A percentile compares a stretch with the other conserved stretches of the same genome.
Conservation (phyloP, 768 basidiomycete genomes). For the Polyporus arcularius region DNA sequence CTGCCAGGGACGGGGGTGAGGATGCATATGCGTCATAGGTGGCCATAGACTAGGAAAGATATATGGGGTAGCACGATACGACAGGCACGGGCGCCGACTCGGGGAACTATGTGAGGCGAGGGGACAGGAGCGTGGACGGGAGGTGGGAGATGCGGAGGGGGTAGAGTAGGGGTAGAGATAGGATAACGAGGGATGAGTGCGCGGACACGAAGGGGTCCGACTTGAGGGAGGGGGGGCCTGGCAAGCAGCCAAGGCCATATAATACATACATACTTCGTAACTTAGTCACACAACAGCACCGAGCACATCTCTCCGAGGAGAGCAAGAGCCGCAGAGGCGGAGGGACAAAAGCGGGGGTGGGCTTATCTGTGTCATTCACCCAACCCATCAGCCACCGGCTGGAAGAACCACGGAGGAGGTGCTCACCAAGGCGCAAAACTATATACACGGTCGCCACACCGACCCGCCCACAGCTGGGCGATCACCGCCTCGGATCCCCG, state of each 20-base stretch:
- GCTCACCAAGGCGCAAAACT: constrained; percentile 9
- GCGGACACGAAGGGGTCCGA: background rate
- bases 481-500: background rate
- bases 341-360: constrained; percentile 1
- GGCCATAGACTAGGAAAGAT: background rate
- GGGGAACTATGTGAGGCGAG: background rate
- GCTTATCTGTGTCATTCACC: background rate
- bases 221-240: background rate
- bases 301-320: background rate
- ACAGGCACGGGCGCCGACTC: background rate
- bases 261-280: constrained; percentile 8
- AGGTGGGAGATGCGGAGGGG: background rate
- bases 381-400: too few relatives aligned
- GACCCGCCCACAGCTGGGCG: constrained; percentile 8
- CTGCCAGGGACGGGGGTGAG: background rate
- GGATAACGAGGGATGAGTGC: background rate
- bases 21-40: background rate
- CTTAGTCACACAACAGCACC: constrained; percentile 5
- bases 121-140: background rate
- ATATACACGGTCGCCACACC: constrained; percentile 16
- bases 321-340: background rate
- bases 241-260: background rate
- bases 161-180: background rate
- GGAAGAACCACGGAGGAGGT: background rate
- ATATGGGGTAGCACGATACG: background rate